A percentile compares a stretch with the other conserved stretches of the same genome.
Conservation (phyloP, 2,329 filamentous ascomycete species). For the Grosmannia serpens region DNA sequence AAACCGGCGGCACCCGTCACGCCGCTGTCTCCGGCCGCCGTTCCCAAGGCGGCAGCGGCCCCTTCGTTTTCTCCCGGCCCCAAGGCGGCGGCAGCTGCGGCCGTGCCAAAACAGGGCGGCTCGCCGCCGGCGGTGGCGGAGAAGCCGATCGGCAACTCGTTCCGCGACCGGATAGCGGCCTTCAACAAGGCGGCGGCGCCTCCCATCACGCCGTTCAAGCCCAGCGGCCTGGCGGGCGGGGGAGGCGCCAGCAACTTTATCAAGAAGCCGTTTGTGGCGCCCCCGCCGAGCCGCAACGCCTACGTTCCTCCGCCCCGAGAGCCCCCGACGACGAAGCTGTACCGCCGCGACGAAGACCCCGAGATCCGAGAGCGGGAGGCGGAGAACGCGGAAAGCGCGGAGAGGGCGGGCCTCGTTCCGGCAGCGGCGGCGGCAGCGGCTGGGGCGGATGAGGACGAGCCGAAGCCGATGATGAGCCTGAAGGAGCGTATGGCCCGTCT, state of each 20-base stretch:
- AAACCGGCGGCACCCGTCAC: conserved; percentile 11
- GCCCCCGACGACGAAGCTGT: conserved; percentile 59
- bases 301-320: conserved; percentile 72
- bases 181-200: conserved; percentile 87
- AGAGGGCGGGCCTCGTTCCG: conserved; percentile 51
- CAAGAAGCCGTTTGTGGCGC: conserved; percentile 94
- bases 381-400: conserved; percentile 54
- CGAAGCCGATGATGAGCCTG: conserved; percentile 81
- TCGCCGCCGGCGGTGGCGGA: conserved; percentile 52
- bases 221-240: conserved; percentile 48
- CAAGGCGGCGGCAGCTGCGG: conserved; percentile 29
- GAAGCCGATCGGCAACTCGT: conserved; percentile 67
- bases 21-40: neutral
- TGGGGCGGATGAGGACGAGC: conserved; percentile 56
- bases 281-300: conserved; percentile 83
- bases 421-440: conserved; percentile 16
- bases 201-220: conserved; percentile 84
- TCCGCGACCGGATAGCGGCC: conserved; percentile 90
- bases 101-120: conserved; percentile 22
- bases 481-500: conserved; percentile 92
- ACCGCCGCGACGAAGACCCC: conserved; percentile 80
- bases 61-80: conserved; percentile 20
- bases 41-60: conserved; percentile 16
- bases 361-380: conserved; percentile 54
- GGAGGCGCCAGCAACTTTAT: conserved; percentile 54